Evolutionary conservation across 805 yeast species (phyloP).

Genomic region (Saccharomyces cerevisiae): DNA sequence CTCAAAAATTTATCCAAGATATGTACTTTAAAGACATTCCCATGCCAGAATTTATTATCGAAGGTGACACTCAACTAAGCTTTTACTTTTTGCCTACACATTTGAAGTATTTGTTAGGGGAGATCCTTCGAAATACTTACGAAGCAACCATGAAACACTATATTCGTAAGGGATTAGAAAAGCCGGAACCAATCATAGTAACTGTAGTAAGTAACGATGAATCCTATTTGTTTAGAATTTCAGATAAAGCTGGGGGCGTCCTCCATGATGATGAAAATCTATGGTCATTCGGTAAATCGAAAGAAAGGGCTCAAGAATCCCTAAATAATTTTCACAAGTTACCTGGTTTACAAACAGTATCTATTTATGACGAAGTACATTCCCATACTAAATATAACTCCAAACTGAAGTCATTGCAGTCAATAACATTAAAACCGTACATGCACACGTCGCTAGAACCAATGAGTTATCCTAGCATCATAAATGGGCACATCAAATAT

Average conservation of each 20-base stretch:
- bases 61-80: constrained; percentile 56
- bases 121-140: constrained; percentile 73
- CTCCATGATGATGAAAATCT: constrained; percentile 45
- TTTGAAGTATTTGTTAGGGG: constrained; percentile 78
- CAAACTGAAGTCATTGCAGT: background rate
- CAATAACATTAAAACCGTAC: constrained; percentile 15
- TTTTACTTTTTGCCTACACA: constrained; percentile 85
- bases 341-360: constrained; percentile 47
- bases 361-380: constrained; percentile 26
- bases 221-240: constrained; percentile 64
- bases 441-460: constrained; percentile 34
- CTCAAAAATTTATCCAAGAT: constrained; percentile 43
- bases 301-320: constrained; percentile 50
- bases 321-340: constrained; percentile 58
- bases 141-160: constrained; percentile 65
- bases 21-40: constrained; percentile 43
- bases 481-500: constrained; percentile 18
- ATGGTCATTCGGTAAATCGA: constrained; percentile 82
- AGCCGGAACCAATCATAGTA: constrained; percentile 69
- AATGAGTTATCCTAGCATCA: constrained; percentile 26
- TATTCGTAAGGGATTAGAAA: constrained; percentile 29
- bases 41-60: constrained; percentile 70
- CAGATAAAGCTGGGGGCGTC: constrained; percentile 90
- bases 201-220: constrained; percentile 60
- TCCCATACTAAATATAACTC: constrained; percentile 2